These are phyloP conservation scores for Pestalotiopsis sp. DNA, from an alignment of 2,329 filamentous ascomycete genomes.

Conservation along the genomic window DNA sequence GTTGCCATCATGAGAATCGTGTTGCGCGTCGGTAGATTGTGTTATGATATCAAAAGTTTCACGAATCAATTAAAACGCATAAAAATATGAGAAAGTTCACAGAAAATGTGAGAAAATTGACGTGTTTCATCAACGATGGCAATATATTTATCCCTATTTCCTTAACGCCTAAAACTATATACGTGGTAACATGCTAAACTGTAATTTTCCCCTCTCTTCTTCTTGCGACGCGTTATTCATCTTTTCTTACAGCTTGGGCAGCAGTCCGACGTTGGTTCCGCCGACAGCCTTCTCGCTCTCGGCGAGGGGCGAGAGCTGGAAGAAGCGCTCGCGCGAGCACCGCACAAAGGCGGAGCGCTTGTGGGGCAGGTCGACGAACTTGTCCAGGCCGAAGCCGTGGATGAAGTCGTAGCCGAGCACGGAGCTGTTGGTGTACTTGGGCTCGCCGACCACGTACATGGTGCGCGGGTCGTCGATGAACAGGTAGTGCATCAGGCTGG, in stretches of 20 bases:
- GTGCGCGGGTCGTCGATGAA: slow-evolving; percentile 65
- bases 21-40: neutral
- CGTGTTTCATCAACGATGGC: neutral
- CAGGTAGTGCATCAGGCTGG: slow-evolving; percentile 63
- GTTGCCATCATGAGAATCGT: neutral
- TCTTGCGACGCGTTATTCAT: neutral
- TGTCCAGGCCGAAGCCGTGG: slow-evolving; percentile 73
- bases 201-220: neutral
- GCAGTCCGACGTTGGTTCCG: slow-evolving; percentile 54
- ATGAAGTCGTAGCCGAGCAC: slow-evolving; percentile 76
- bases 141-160: neutral
- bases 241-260: slow-evolving; percentile 51
- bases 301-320: slow-evolving; percentile 65
- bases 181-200: neutral
- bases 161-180: neutral
- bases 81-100: neutral
- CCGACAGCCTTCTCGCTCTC: slow-evolving; percentile 60
- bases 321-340: slow-evolving; percentile 69
- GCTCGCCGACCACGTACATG: slow-evolving; percentile 65
- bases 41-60: neutral
- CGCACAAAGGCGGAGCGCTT: slow-evolving; percentile 71
- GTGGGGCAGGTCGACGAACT: slow-evolving; percentile 72
- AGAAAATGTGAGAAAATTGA: neutral
- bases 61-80: neutral
- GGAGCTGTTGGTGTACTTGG: slow-evolving; percentile 69